phyloP scores from a whole-genome alignment of 805 yeast genomes.

The Sungouiella thailandica region DNA sequence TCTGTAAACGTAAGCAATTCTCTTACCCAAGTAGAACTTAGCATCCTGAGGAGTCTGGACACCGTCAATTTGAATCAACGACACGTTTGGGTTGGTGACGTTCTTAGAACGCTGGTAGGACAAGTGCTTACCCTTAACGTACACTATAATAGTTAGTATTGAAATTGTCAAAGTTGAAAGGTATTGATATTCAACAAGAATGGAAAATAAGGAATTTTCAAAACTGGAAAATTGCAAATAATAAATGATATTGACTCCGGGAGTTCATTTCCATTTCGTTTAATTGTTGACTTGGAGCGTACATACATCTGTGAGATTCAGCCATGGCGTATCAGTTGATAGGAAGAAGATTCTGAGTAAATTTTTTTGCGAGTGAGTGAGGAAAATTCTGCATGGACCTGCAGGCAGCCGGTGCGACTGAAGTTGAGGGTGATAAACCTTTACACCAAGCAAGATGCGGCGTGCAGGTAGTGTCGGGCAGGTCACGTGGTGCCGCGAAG shows the following conservation, averaged over 20 bases:
- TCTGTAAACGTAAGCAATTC: conserved; percentile 99
- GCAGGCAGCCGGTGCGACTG: too few relatives aligned
- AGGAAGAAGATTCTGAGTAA: conserved; percentile 11
- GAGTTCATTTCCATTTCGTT: background rate
- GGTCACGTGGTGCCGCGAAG: too few relatives aligned
- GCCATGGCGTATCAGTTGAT: conserved; percentile 57
- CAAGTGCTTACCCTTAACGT: conserved; percentile 99
- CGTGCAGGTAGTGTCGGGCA: too few relatives aligned
- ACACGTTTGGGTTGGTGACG: conserved; percentile 96
- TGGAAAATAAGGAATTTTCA: too few relatives aligned
- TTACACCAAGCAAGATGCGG: too few relatives aligned
- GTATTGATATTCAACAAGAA: too few relatives aligned
- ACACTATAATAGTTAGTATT: conserved; percentile 58
- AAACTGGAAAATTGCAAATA: too few relatives aligned
- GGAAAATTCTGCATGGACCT: conserved; percentile 15
- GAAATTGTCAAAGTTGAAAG: too few relatives aligned
- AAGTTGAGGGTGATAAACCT: too few relatives aligned
- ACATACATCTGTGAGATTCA: conserved; percentile 97
- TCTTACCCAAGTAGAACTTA: conserved; percentile 98
- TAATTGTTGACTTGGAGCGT: too few relatives aligned
- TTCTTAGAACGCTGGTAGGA: conserved; percentile 99
- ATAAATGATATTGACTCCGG: background rate
- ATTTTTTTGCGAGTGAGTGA: conserved; percentile 14
- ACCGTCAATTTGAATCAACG: conserved; percentile 96
- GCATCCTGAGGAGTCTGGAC: conserved; percentile 90